Evolutionary conservation across 2,329 filamentous ascomycete genomes (phyloP), one percentile per base, ranked within the genome.

Genomic region (Cladophialophora bantiana): DNA sequence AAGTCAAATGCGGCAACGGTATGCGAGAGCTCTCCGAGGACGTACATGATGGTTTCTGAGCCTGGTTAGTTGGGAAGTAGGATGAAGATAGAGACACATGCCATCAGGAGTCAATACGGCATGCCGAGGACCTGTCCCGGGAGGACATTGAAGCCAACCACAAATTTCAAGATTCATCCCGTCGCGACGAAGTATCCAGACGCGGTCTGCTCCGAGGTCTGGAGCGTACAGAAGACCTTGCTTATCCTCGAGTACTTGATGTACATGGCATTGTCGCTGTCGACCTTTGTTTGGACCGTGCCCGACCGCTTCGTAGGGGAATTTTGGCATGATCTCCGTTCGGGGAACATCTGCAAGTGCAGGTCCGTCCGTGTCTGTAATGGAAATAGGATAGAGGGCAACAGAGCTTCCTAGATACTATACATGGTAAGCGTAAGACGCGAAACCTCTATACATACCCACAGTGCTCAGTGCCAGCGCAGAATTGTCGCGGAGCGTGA

Each of bases 181-280:
- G 7, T 20, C 18, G 18, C 48, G 26, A 3, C 18, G 48, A 52
- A 52, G 18, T 3, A 52, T 52, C 48, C 48, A 52, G 9, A 52
- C 48, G 7, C 48, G 48, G 48, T 52, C 48, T 2, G 48, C 13
- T 32, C 48, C 48, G 9, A 52, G 15, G 15, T 52, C 48, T 20
- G 48, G 48, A 9, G 48, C 15, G 15, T 52, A 52, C 18, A 52
- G 48, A 4, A 52, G 15, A 7, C 48, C 48, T 2, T n/a, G 3
- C 20, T 52, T 32, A n/a, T 52, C 48, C 20, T 52, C 48, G 48
- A 52, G 48, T 20, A 52, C 15, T 15, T 52, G 48, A n/a, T 52
- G 48, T 26, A 52, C 26, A 15, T 52, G 48, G 48, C 48, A 52
- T 32, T 52, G 48, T 52, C 48, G 48, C 48, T 52, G 48, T 52